These are phyloP conservation scores for Chaetomium globosum DNA, from an alignment of 2,329 filamentous ascomycete genomes.

Conservation along the genomic window DNA sequence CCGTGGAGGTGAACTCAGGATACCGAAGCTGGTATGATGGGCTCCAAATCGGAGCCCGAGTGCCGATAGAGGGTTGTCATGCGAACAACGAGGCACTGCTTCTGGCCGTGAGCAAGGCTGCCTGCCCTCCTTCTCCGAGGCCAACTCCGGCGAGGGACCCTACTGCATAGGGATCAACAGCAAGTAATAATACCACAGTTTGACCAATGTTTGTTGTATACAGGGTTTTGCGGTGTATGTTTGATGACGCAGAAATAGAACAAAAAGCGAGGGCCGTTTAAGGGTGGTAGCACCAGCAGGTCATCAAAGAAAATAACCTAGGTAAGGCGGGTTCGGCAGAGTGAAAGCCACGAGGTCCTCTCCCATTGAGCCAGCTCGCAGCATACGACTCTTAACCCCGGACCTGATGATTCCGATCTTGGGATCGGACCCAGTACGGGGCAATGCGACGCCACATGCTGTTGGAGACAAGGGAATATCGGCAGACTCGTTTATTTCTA, in stretches of 20 bases:
- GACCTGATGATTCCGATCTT: constrained; percentile 3
- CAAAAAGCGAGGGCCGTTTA: background rate
- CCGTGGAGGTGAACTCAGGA: constrained; percentile 1
- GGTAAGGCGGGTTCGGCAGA: background rate
- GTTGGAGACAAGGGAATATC: background rate
- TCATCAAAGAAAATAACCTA: background rate
- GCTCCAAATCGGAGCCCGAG: constrained; percentile 6
- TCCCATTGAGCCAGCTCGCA: background rate
- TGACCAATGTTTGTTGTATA: background rate
- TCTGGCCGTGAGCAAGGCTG: no score
- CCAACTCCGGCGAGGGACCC: no score
- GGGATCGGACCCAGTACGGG: constrained; percentile 10
- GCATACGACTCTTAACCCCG: background rate
- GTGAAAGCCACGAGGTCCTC: background rate
- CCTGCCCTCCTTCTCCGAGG: no score
- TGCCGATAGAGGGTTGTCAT: constrained; percentile 6
- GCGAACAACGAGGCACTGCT: no score
- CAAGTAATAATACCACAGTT: constrained; percentile 19
- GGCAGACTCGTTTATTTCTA: constrained; percentile 14
- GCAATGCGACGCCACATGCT: constrained; percentile 23
- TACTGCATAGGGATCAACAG: no score
- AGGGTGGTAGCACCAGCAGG: background rate
- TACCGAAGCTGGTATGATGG: background rate
- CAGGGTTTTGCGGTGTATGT: background rate
- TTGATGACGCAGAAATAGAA: background rate